Base-by-base conservation (phyloP, 2,329 filamentous ascomycete species). In the Stagonosporopsis cucurbitacearum region DNA sequence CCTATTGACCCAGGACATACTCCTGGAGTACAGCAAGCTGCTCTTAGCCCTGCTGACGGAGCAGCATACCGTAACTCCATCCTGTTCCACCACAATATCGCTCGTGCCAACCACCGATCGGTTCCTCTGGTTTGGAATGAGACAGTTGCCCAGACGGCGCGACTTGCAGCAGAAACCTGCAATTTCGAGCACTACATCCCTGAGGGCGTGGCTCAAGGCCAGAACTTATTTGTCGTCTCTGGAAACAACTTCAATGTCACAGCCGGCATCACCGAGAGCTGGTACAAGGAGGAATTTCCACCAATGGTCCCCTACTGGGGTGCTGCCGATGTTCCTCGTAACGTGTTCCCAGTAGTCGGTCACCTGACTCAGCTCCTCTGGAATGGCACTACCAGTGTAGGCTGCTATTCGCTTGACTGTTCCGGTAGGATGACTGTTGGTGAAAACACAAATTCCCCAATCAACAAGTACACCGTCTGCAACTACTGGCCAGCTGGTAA, bases 141-240 rank as follows among this genome's bases (percentile, higher is more conserved):
- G 92, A 50, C 89, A 86, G 50, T 71, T 73, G 51, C 79, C 28
- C 11, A 40, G 1, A 66, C 88, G 49, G 92, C 91, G 57, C 69
- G 82, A 26, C 81, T 74, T 30, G 96, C 92, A 76, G 80, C 83
- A 37, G 94, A 93, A 66, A 82, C 79, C 28, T 97, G 94, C 77
- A 79, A 82, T 35, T 96, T 96, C 67, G 81, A 80, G 35, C 94
- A 98, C 54, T 64, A 60, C 46, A 62, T 66, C 15, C 62, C 65
- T 20, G 13, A 58, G 1, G 60, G 57, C 22, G 56, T 45, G 51
- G 81, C 83, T 40, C 94, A 98, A 80, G 95, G 95, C 61, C 95
- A 99, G 80, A 99, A 98, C 84, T 88, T 98, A 56, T 94, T 91
- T 70, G 87, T 88, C 58, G 81, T 88, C 63, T 82, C 85, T 57